Evolutionary conservation across 73 alveolate species (phyloP), one percentile per base, ranked within the genome.

Genomic region (Paramecium biaurelia): DNA sequence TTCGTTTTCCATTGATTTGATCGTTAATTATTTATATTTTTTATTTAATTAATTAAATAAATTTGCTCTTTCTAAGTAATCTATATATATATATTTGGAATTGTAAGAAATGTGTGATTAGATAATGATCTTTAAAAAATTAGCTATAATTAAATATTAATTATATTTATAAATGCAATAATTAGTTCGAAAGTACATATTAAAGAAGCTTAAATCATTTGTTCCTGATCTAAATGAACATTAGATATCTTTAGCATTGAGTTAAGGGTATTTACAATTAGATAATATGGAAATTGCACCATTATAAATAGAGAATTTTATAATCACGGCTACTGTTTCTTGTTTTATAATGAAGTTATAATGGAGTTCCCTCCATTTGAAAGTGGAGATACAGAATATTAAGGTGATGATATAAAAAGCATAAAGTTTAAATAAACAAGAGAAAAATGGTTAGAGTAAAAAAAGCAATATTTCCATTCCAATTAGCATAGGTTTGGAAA

Each of bases 151-250:
- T 18, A 53, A 5, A 18, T 53, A 45, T 53, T 15, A 53, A 53
- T 53, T 53, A 53, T 53, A 7, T 15, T 53, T 53, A 63, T 63
- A 30, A 7, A 63, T 63, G 84, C 84, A 63, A 26, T 30, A 63
- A 63, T 63, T 63, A 32, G 84, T 63, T 63, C 84, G 45, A 26
- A 63, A 63, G 28, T 63, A 11, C 84, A 63, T 63, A 63, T 63
- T 63, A 63, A 63, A 32, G 45, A 63, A 32, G 26, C 84, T 63
- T 7, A 63, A 63, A 12, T 63, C 84, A 30, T 32, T 63, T 30
- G 28, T 63, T 63, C 84, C 84, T 11, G 41, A 26, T 30, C 28
- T 63, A 63, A 63, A 63, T 63, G 84, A 63, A 10, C 10, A 63
- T 10, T 4, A 63, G 21, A 26, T 63, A 30, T 63, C 41, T 4